Evolutionary conservation across 129 eudicot genomes (phyloP).

Genomic region (Flaveria brownii): DNA sequence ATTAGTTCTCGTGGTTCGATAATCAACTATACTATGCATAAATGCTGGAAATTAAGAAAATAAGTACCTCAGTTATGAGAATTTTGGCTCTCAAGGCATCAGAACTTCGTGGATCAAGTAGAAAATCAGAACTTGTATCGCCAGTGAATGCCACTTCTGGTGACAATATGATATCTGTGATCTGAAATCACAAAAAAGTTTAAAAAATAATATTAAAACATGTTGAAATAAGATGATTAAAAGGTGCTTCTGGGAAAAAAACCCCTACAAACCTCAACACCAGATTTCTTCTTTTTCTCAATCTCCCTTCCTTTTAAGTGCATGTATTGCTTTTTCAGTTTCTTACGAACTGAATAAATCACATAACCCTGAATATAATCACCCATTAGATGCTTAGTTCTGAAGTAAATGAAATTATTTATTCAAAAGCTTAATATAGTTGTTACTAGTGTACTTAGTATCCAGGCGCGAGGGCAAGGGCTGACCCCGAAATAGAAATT

Average conservation of each 20-base stretch:
- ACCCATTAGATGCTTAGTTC: conserved; percentile 8
- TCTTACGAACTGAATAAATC: conserved; percentile 83
- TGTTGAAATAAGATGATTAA: background rate
- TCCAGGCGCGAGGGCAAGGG: too few relatives aligned
- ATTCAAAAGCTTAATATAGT: background rate
- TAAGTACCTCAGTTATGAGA: conserved; percentile 82
- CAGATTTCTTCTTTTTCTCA: conserved; percentile 91
- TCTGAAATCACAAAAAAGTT: conserved; percentile 41
- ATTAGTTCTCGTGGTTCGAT: background rate
- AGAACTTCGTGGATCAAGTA: conserved; percentile 84
- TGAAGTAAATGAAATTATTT: background rate
- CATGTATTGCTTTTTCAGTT: conserved; percentile 80
- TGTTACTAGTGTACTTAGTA: too few relatives aligned
- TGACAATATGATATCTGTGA: conserved; percentile 77
- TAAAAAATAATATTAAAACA: background rate
- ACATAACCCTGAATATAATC: conserved; percentile 72
- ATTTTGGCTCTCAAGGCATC: conserved; percentile 94
- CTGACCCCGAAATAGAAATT: background rate
- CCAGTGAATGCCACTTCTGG: conserved; percentile 99
- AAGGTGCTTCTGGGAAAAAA: background rate
- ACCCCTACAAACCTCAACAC: conserved; percentile 69
- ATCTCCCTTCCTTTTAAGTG: conserved; percentile 89
- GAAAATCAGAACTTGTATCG: conserved; percentile 86
- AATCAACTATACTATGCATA: background rate
- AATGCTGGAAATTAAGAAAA: background rate